These are phyloP conservation scores for Nematodospora anomalae DNA, from an alignment of 1,139 yeast genomes.

Conservation along the genomic window DNA sequence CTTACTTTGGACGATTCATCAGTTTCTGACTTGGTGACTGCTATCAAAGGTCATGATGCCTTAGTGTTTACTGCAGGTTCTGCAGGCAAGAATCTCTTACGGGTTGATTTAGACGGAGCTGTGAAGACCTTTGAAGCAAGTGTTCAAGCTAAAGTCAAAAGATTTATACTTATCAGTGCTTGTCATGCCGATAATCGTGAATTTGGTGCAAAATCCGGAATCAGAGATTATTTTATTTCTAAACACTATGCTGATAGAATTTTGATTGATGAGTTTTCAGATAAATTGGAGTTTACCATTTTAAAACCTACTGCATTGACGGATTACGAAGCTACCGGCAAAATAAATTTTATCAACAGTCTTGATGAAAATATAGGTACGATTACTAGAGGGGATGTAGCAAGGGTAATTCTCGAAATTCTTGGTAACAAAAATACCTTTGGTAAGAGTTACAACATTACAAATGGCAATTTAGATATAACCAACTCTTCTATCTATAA, in stretches of 20 bases:
- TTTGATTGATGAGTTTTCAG: conserved; percentile 33
- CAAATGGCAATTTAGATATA: conserved; percentile 20
- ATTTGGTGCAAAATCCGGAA: conserved; percentile 26
- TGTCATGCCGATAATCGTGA: conserved; percentile 52
- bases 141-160: conserved; percentile 41
- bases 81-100: conserved; percentile 54
- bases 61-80: conserved; percentile 67
- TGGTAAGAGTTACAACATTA: conserved; percentile 29
- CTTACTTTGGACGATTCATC: conserved; percentile 39
- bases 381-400: conserved; percentile 34
- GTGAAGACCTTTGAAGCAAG: conserved; percentile 60
- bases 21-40: conserved; percentile 33
- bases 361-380: conserved; percentile 17
- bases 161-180: conserved; percentile 60
- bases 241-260: conserved; percentile 58
- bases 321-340: conserved; percentile 42
- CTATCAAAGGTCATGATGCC: conserved; percentile 51
- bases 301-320: conserved; percentile 48
- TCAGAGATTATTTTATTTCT: conserved; percentile 48
- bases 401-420: conserved; percentile 24
- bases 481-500: conserved; percentile 9
- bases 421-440: conserved; percentile 24
- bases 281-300: conserved; percentile 50
- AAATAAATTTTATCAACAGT: conserved; percentile 22
- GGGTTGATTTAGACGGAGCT: conserved; percentile 64